Evolutionary conservation across 176 grass and related monocot species (phyloP).

Genomic region (Musa schizocarpa): DNA sequence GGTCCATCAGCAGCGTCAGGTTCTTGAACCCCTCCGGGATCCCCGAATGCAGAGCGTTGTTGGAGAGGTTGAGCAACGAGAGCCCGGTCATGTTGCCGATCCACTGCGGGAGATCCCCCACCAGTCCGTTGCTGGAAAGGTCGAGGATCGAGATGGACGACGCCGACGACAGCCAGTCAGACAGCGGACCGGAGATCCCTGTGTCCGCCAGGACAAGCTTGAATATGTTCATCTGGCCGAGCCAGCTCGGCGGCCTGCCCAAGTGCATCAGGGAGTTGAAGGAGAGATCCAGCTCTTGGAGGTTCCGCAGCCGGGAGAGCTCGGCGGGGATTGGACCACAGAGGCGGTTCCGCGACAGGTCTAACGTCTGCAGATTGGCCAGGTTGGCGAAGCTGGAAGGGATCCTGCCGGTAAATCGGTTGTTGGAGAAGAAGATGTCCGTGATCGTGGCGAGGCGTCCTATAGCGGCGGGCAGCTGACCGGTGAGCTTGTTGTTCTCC

Average conservation of each 20-base stretch:
- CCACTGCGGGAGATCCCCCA: conserved; percentile 33
- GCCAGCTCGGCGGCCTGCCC: conserved; percentile 21
- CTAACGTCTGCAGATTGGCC: conserved; percentile 17
- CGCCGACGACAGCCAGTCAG: conserved; percentile 26
- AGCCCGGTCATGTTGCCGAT: conserved; percentile 37
- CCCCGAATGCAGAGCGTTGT: conserved; percentile 19
- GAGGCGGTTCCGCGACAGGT: conserved; percentile 28
- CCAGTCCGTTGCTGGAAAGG: conserved; percentile 30
- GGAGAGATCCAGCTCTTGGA: conserved; percentile 32
- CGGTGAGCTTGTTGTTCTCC: conserved; percentile 28
- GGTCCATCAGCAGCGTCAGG: conserved; percentile 36
- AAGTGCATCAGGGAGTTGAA: conserved; percentile 25
- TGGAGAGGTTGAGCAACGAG: conserved; percentile 35
- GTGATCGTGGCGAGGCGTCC: conserved; percentile 22
- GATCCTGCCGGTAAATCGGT: conserved; percentile 30
- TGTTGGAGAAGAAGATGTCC: conserved; percentile 31
- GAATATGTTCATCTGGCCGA: conserved; percentile 28
- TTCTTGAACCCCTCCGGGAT: conserved; percentile 38
- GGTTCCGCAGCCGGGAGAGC: conserved; percentile 20
- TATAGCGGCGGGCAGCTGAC: conserved; percentile 26
- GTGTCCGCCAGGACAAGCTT: conserved; percentile 26
- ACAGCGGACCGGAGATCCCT: conserved; percentile 27
- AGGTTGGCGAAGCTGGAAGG: conserved; percentile 26
- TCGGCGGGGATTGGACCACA: conserved; percentile 24
- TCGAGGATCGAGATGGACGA: conserved; percentile 32